A percentile compares a stretch with the other conserved stretches of the same genome.
Evolutionary conservation across 805 yeast species (phyloP).

Genomic region (Candida fluviatilis): DNA sequence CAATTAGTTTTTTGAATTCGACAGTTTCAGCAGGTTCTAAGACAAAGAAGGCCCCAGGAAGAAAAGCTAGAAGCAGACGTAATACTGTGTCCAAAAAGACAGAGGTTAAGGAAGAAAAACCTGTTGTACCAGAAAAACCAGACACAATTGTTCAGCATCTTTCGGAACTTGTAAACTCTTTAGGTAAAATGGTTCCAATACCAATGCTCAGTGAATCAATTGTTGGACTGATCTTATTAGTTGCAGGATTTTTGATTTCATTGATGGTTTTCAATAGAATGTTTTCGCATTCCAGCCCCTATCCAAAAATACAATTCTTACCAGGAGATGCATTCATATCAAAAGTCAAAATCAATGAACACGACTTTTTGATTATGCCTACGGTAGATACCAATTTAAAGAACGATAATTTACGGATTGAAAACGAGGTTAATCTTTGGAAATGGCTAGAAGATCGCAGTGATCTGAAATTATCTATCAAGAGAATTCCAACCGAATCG

Average conservation of each 20-base stretch:
- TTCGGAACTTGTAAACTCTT: slow-evolving; percentile 15
- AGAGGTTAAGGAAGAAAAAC: slow-evolving; percentile 2
- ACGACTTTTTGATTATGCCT: slow-evolving; percentile 38
- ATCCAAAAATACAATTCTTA: slow-evolving; percentile 4
- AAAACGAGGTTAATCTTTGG: slow-evolving; percentile 65
- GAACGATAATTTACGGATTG: slow-evolving; percentile 22
- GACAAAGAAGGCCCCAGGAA: slow-evolving; percentile 7
- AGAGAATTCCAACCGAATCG: neutral
- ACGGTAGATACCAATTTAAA: slow-evolving; percentile 30
- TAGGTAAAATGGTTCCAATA: slow-evolving; percentile 26
- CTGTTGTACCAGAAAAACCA: slow-evolving; percentile 13
- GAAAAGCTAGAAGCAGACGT: slow-evolving; percentile 11
- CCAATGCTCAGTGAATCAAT: slow-evolving; percentile 21
- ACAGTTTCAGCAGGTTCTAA: slow-evolving; percentile 8
- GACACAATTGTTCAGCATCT: slow-evolving; percentile 15
- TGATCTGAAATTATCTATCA: slow-evolving; percentile 10
- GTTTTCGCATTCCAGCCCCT: slow-evolving; percentile 4
- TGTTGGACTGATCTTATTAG: slow-evolving; percentile 17
- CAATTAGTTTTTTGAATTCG: slow-evolving; percentile 45
- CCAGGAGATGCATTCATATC: slow-evolving; percentile 9
- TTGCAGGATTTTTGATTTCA: slow-evolving; percentile 12
- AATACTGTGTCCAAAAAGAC: slow-evolving; percentile 11
- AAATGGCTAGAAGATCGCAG: slow-evolving; percentile 55
- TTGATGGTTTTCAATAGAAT: slow-evolving; percentile 5
- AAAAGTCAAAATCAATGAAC: slow-evolving; percentile 27